phyloP scores from a whole-genome alignment of 1,284 basidiomycete genomes.

The Hypsizygus ulmarius region DNA sequence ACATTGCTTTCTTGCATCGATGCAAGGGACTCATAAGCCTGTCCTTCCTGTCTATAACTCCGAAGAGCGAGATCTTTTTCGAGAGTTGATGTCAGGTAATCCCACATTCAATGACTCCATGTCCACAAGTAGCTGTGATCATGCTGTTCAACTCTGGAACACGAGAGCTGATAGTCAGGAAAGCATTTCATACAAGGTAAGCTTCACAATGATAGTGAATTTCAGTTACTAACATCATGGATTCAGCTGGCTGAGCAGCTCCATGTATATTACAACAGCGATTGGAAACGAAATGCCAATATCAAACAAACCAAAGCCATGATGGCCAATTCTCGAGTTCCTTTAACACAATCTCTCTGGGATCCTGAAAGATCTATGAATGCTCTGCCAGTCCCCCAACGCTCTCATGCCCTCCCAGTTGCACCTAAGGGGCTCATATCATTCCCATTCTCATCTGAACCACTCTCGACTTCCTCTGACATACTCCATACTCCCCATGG shows the following conservation, averaged over 20 bases:
- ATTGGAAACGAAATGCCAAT: conserved; percentile 1
- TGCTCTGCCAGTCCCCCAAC: no score
- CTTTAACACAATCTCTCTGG: background rate
- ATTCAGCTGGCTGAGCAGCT: conserved; percentile 1
- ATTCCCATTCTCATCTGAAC: no score
- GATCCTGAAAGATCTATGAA: background rate
- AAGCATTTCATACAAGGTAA: conserved; percentile 2
- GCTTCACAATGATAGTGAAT: background rate
- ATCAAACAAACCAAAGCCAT: conserved; percentile 6
- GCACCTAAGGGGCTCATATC: no score
- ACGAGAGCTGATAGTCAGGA: background rate
- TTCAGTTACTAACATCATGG: background rate
- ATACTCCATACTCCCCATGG: no score
- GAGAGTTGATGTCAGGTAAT: background rate
- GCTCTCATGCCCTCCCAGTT: no score
- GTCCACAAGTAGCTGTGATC: background rate
- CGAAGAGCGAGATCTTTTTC: background rate
- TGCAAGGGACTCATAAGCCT: background rate
- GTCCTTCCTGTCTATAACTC: background rate
- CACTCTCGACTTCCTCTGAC: no score
- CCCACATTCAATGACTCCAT: background rate
- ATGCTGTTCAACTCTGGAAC: background rate
- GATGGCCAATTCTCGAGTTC: background rate
- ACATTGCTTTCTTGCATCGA: background rate
- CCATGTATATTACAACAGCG: conserved; percentile 4